Percentiles rank a stretch among this genome's conserved stretches.
phyloP scores from a whole-genome alignment of 140 eudicot species.

The Ambrosia hybrid region DNA sequence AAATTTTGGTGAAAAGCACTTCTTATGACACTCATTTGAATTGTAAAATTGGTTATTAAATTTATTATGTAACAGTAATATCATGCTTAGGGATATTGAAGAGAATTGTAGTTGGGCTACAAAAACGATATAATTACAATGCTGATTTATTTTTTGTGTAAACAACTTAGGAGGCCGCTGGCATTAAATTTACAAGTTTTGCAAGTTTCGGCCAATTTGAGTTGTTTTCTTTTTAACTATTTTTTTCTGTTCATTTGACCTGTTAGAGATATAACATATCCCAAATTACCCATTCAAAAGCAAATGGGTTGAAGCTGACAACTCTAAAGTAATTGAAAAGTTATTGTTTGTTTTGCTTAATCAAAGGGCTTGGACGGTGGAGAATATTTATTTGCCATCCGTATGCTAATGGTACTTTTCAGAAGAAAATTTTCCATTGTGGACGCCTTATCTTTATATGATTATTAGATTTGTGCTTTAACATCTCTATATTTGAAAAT shows the following conservation, averaged over 20 bases:
- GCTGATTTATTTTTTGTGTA: background rate
- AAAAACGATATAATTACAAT: background rate
- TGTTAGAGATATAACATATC: background rate
- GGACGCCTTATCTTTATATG: conserved; percentile 44
- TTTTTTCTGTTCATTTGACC: background rate
- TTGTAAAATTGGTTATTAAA: background rate
- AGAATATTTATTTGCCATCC: conserved; percentile 89
- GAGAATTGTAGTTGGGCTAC: background rate
- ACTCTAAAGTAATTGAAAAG: conserved; percentile 11
- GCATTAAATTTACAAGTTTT: too few species aligned
- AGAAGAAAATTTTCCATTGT: conserved; percentile 87
- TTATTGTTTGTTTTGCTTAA: conserved; percentile 15
- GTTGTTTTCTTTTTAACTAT: background rate
- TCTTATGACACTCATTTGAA: background rate
- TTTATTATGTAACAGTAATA: background rate
- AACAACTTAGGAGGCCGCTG: background rate
- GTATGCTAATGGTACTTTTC: conserved; percentile 97
- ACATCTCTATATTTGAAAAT: background rate
- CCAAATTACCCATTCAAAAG: background rate
- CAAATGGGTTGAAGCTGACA: background rate
- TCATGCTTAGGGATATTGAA: background rate
- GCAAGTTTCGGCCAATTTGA: background rate
- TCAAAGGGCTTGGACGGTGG: conserved; percentile 98
- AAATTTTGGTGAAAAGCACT: background rate
- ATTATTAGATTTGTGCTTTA: background rate